These are phyloP conservation scores for Boletus mariae DNA, from an alignment of 1,284 basidiomycete species.

Conservation along the genomic window DNA sequence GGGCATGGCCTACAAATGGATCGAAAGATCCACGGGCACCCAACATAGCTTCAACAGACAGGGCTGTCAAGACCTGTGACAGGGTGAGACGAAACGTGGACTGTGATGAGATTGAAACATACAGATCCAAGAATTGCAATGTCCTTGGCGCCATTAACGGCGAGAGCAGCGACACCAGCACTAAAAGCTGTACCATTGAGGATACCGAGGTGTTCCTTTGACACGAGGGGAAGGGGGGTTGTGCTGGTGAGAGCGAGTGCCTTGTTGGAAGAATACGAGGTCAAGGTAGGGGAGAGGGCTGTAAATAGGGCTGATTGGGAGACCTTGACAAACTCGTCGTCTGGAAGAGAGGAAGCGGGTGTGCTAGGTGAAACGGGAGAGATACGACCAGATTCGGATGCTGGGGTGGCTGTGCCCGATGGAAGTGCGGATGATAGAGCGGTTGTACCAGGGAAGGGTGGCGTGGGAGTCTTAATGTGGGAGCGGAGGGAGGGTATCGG, in stretches of 20 bases:
- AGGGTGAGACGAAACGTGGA: neutral
- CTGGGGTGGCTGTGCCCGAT: conserved; percentile 22
- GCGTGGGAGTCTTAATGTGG: conserved; percentile 8
- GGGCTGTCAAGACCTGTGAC: conserved; percentile 70
- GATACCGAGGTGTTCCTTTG: conserved; percentile 82
- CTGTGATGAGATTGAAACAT: neutral
- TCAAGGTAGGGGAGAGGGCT: neutral
- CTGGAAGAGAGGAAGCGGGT: conserved; percentile 27
- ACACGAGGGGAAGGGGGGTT: conserved; percentile 64
- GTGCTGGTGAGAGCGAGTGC: conserved; percentile 68
- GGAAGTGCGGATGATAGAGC: conserved; percentile 1
- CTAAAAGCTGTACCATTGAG: conserved; percentile 86
- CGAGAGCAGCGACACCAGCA: conserved; percentile 57
- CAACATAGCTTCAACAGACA: conserved; percentile 79
- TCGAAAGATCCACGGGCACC: conserved; percentile 73
- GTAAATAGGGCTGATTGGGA: neutral
- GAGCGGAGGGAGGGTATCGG: neutral
- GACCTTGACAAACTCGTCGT: conserved; percentile 21
- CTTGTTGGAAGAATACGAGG: conserved; percentile 49
- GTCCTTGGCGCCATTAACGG: conserved; percentile 70
- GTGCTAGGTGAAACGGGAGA: conserved; percentile 29
- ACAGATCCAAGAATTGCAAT: conserved; percentile 59
- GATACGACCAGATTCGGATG: conserved; percentile 10
- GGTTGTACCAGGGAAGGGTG: conserved; percentile 12
- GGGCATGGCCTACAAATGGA: conserved; percentile 73